Conservation (phyloP, 2,329 filamentous ascomycete species). For the Chrysoporthe austroafricana region DNA sequence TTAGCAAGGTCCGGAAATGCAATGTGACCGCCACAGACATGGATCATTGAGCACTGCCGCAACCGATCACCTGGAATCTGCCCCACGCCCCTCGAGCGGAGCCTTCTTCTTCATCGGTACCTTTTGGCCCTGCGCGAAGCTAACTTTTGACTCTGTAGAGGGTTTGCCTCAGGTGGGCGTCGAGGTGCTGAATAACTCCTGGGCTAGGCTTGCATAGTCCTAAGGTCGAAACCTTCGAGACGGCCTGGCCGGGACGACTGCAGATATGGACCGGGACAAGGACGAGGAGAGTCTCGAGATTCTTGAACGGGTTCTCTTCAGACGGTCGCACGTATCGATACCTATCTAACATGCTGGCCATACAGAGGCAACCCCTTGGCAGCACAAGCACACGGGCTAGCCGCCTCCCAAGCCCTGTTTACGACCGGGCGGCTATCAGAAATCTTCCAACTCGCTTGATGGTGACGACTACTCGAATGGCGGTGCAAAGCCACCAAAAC, state of each 20-base stretch:
- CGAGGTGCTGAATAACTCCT: neutral
- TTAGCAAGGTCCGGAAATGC: neutral
- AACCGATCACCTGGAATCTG: slow-evolving; percentile 5
- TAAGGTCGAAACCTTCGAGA: neutral
- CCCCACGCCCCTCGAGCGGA: neutral
- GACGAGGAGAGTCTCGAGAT: neutral
- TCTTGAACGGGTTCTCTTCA: neutral
- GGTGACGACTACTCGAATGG: slow-evolving; percentile 7
- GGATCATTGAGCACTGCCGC: slow-evolving; percentile 15
- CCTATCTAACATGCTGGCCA: neutral
- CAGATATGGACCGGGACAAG: neutral
- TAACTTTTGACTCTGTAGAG: neutral
- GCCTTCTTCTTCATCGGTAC: neutral
- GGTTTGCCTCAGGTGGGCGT: neutral
- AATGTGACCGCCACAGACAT: slow-evolving; percentile 14
- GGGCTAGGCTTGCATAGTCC: neutral
- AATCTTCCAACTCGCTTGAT: neutral
- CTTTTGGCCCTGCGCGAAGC: neutral
- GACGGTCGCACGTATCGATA: neutral
- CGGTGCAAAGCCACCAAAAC: neutral
- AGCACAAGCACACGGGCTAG: neutral
- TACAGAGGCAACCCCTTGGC: slow-evolving; percentile 1
- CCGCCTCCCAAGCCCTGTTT: neutral
- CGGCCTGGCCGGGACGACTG: neutral
- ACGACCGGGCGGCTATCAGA: neutral